These are phyloP conservation scores for Sugiyamaella castrensis DNA, from an alignment of 1,139 yeast genomes.

Conservation along the genomic window DNA sequence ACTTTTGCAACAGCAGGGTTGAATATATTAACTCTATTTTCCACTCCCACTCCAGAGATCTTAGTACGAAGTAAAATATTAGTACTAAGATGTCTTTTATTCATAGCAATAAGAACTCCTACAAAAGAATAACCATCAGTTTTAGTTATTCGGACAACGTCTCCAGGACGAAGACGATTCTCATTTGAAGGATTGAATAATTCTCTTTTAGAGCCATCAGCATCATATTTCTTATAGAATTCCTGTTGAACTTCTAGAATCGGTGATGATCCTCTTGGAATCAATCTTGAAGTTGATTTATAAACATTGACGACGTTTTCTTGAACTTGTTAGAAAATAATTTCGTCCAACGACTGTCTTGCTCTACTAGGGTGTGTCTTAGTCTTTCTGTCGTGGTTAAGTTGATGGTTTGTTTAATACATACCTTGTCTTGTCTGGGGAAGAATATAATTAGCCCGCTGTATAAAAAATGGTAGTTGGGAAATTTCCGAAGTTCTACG, in stretches of 20 bases:
- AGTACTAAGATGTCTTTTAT: constrained; percentile 66
- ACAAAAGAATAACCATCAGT: constrained; percentile 64
- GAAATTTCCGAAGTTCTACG: neutral
- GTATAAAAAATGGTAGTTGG: constrained; percentile 7
- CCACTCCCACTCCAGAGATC: constrained; percentile 75
- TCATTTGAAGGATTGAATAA: constrained; percentile 52
- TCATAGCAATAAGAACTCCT: constrained; percentile 75
- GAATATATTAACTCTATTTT: constrained; percentile 71
- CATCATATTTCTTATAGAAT: constrained; percentile 60
- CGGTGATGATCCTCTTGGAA: constrained; percentile 47
- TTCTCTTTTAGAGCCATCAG: constrained; percentile 67
- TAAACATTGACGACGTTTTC: constrained; percentile 36
- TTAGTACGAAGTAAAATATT: constrained; percentile 76
- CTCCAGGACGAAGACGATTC: constrained; percentile 69
- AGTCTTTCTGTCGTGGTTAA: too few species aligned
- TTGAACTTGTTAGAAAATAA: constrained; percentile 2
- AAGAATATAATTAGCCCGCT: constrained; percentile 9
- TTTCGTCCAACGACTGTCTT: too few species aligned
- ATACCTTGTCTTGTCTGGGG: constrained; percentile 8
- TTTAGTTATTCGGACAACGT: constrained; percentile 72
- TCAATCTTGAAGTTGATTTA: constrained; percentile 33
- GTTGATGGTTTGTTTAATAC: too few species aligned
- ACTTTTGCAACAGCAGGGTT: constrained; percentile 73
- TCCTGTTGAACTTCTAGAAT: constrained; percentile 49
- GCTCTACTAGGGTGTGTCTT: too few species aligned